Evolutionary conservation across 495 filamentous ascomycete species (phyloP).

Genomic region (Clohesyomyces aquaticus): DNA sequence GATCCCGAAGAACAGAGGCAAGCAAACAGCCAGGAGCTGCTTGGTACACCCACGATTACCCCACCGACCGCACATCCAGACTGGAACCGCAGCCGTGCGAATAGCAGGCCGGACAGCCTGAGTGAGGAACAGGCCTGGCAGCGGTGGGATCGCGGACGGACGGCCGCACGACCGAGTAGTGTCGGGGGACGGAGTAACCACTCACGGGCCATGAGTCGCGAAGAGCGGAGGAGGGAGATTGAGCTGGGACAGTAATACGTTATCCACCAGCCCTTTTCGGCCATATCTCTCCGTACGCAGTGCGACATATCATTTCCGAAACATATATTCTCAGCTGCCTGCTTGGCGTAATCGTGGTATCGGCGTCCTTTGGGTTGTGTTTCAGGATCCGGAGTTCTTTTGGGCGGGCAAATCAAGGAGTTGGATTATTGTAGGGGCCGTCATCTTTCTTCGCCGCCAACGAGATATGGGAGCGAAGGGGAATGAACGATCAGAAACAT

Average conservation of each 20-base stretch:
- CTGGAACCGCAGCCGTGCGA: slow-evolving; percentile 14
- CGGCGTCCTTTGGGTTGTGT: no score
- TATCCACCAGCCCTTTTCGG: neutral
- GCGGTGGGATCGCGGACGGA: slow-evolving; percentile 37
- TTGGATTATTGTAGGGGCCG: no score
- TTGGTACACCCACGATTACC: slow-evolving; percentile 24
- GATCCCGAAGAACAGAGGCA: slow-evolving; percentile 36
- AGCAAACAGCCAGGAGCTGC: slow-evolving; percentile 30
- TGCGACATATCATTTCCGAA: no score
- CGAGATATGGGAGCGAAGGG: no score
- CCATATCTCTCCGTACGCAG: neutral
- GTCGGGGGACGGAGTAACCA: slow-evolving; percentile 15
- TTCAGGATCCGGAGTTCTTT: no score
- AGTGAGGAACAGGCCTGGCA: slow-evolving; percentile 32
- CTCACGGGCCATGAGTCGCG: slow-evolving; percentile 38
- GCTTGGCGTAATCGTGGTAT: no score
- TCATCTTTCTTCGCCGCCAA: no score
- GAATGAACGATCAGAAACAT: no score
- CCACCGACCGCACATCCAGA: slow-evolving; percentile 17
- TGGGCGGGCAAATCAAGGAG: no score
- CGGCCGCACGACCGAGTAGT: slow-evolving; percentile 25
- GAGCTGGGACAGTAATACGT: slow-evolving; percentile 34
- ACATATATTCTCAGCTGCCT: no score
- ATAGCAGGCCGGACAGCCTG: slow-evolving; percentile 25
- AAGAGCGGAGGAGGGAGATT: slow-evolving; percentile 45